Evolutionary conservation across 1,139 yeast species (phyloP).

Genomic region (Nakaseomyces delphensis): DNA sequence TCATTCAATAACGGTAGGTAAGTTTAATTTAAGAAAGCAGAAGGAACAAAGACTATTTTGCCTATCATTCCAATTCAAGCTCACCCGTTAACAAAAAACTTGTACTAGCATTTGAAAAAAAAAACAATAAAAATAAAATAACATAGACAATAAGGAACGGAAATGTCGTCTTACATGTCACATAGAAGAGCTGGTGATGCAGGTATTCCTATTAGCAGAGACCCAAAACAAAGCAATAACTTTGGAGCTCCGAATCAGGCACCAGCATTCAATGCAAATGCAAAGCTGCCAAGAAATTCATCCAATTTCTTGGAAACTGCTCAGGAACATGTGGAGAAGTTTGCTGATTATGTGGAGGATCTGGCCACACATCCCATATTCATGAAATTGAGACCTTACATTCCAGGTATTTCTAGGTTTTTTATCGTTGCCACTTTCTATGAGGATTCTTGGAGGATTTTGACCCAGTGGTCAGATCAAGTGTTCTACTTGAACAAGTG

Average conservation of each 20-base stretch:
- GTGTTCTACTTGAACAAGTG: constrained; percentile 73
- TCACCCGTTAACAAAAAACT: no score
- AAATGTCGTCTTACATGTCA: neutral
- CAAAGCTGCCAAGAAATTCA: neutral
- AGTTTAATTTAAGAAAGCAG: no score
- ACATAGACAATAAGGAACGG: neutral
- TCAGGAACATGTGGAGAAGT: constrained; percentile 21
- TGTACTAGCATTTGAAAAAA: no score
- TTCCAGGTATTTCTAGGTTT: constrained; percentile 81
- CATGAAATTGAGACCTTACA: constrained; percentile 49
- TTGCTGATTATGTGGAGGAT: constrained; percentile 31
- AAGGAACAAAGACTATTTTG: no score
- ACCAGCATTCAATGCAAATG: neutral
- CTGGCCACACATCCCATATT: constrained; percentile 35
- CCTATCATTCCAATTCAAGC: no score
- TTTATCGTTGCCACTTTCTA: constrained; percentile 89
- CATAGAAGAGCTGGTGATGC: constrained; percentile 4
- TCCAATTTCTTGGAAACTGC: neutral
- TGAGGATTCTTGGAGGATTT: constrained; percentile 80
- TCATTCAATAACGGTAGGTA: no score
- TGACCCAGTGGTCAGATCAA: constrained; percentile 88
- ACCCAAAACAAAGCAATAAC: neutral
- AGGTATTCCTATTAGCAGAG: constrained; percentile 1
- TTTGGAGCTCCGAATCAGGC: neutral
- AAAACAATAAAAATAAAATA: constrained; percentile 2